These are phyloP conservation scores for Starmerella bombicola DNA, from an alignment of 805 yeast genomes.

Conservation along the genomic window DNA sequence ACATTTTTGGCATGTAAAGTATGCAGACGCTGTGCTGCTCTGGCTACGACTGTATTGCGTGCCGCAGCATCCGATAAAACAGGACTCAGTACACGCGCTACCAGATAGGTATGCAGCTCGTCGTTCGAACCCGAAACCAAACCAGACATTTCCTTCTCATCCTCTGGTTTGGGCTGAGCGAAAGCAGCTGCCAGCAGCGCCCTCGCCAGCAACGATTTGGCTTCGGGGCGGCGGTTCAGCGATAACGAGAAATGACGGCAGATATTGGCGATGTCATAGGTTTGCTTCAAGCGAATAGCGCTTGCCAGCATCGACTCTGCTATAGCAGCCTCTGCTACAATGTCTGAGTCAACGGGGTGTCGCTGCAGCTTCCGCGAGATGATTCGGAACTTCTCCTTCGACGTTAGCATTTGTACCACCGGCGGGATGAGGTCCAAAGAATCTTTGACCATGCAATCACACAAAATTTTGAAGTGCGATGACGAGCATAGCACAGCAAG, in stretches of 20 bases:
- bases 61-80: neutral
- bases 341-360: neutral
- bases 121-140: neutral
- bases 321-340: neutral
- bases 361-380: neutral
- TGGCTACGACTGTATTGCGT: slow-evolving; percentile 4
- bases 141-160: neutral
- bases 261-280: slow-evolving; percentile 19
- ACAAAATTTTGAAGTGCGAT: neutral
- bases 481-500: neutral
- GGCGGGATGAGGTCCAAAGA: neutral
- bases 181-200: slow-evolving; percentile 24
- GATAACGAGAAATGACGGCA: slow-evolving; percentile 6
- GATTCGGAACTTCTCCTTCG: neutral
- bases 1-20: neutral
- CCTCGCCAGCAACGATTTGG: slow-evolving; percentile 11
- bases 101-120: slow-evolving; percentile 3
- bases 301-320: slow-evolving; percentile 6
- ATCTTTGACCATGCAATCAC: neutral
- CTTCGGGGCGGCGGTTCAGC: neutral
- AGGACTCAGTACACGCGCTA: slow-evolving; percentile 4
- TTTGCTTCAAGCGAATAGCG: slow-evolving; percentile 11
- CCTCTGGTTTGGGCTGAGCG: slow-evolving; percentile 18
- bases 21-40: slow-evolving; percentile 6
- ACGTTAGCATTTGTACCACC: neutral